Percentiles rank a stretch among this genome's conserved stretches.
Evolutionary conservation across 345 rosid genomes (phyloP).

Genomic region (Salix caprea): DNA sequence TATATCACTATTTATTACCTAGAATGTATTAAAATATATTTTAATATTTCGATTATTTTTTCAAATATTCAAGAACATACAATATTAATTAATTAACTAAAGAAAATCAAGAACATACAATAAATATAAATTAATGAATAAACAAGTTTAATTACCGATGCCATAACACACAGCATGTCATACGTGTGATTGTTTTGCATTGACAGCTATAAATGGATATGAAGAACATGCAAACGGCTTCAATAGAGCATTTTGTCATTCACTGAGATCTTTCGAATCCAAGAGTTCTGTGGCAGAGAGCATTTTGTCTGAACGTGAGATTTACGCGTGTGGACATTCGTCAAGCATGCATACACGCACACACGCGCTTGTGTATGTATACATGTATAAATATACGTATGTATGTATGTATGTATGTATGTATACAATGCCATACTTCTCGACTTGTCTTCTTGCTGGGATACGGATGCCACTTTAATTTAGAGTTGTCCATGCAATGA

Average conservation of each 20-base stretch:
- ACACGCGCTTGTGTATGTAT: background rate
- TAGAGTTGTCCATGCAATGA: background rate
- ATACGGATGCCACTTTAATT: background rate
- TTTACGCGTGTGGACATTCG: background rate
- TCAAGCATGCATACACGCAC: background rate
- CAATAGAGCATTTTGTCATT: constrained; percentile 9
- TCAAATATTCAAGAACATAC: too few relatives aligned
- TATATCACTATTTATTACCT: too few relatives aligned
- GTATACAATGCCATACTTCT: background rate
- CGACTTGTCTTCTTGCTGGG: background rate
- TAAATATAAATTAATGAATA: too few relatives aligned
- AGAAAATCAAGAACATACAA: too few relatives aligned
- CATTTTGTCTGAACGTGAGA: constrained; percentile 2
- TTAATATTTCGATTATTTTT: too few relatives aligned
- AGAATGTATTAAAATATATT: too few relatives aligned
- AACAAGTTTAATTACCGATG: too few relatives aligned
- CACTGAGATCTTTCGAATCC: background rate
- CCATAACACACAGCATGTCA: too few relatives aligned
- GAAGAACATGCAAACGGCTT: background rate
- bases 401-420: background rate
- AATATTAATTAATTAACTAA: too few relatives aligned
- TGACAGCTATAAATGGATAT: background rate
- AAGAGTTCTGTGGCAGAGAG: constrained; percentile 10
- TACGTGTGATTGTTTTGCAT: too few relatives aligned
- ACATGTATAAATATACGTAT: background rate